These are phyloP conservation scores for Erigeron canadensis DNA, from an alignment of 129 eudicot species.

Conservation along the genomic window DNA sequence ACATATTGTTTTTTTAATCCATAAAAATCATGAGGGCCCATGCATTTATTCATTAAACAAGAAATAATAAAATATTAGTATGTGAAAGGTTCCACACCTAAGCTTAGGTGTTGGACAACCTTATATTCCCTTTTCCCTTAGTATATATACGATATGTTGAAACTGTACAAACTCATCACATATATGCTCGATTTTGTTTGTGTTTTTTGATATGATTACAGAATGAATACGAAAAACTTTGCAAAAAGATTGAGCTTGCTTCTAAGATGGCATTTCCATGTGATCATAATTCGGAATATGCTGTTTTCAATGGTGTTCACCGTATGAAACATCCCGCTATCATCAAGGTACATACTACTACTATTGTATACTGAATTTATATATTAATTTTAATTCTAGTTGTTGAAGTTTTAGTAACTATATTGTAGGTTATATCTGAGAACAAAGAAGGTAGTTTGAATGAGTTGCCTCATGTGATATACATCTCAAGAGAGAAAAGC, in stretches of 20 bases:
- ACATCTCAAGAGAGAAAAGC: slow-evolving; percentile 67
- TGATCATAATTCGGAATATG: slow-evolving; percentile 37
- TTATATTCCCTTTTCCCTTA: too few relatives aligned
- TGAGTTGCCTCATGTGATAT: slow-evolving; percentile 54
- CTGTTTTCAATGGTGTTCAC: slow-evolving; percentile 30
- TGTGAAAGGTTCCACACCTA: too few relatives aligned
- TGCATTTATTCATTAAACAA: too few relatives aligned
- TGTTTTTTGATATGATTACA: slow-evolving; percentile 23
- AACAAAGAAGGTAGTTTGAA: slow-evolving; percentile 30
- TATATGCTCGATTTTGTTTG: slow-evolving; percentile 14
- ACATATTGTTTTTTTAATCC: too few relatives aligned
- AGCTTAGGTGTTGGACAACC: too few relatives aligned
- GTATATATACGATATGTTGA: too few relatives aligned
- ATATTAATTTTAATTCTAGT: too few relatives aligned
- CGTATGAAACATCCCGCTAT: slow-evolving; percentile 54
- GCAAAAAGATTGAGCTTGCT: slow-evolving; percentile 46
- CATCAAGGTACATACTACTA: slow-evolving; percentile 51
- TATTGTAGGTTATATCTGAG: slow-evolving; percentile 49
- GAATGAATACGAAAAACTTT: slow-evolving; percentile 48
- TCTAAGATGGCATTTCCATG: slow-evolving; percentile 34
- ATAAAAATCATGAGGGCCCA: too few relatives aligned
- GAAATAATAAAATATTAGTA: too few relatives aligned
- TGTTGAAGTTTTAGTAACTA: neutral
- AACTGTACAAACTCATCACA: neutral
- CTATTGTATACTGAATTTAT: too few relatives aligned